These are phyloP conservation scores for Penicillium herquei DNA, from an alignment of 495 filamentous ascomycete genomes.

Conservation along the genomic window DNA sequence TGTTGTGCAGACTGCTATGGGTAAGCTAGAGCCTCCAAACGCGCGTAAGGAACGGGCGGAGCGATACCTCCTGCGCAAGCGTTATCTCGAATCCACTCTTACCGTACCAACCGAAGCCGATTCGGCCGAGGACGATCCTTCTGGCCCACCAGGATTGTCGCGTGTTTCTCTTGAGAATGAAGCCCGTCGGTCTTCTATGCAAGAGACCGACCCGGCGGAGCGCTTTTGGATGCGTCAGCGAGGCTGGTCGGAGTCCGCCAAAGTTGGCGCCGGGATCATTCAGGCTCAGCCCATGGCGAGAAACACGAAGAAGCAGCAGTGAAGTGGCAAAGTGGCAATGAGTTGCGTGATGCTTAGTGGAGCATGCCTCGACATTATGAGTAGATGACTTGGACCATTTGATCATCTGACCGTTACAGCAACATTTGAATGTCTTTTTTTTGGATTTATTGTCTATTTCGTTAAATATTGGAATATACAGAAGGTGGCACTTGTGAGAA, in stretches of 20 bases:
- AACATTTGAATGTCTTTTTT: too few species aligned
- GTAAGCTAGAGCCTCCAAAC: conserved; percentile 81
- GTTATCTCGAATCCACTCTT: conserved; percentile 56
- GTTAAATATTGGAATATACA: too few species aligned
- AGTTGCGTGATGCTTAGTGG: neutral
- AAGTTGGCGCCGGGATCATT: conserved; percentile 57
- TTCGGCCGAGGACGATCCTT: conserved; percentile 13
- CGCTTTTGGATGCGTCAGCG: conserved; percentile 39
- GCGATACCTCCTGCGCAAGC: conserved; percentile 69
- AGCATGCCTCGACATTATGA: too few species aligned
- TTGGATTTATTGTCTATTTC: too few species aligned
- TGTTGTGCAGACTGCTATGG: conserved; percentile 64
- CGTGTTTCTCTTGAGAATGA: conserved; percentile 61
- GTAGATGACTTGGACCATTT: too few species aligned
- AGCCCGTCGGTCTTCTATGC: conserved; percentile 56
- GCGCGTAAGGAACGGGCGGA: conserved; percentile 77
- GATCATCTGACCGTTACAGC: too few species aligned
- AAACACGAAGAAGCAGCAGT: conserved; percentile 61
- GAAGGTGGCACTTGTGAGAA: too few species aligned
- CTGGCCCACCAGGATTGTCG: conserved; percentile 36
- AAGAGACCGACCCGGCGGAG: conserved; percentile 51
- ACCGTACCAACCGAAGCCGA: conserved; percentile 32
- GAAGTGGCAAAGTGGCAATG: neutral
- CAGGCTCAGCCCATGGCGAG: conserved; percentile 40
- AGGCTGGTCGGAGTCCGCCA: conserved; percentile 52